Evolutionary conservation across 345 rosid species (phyloP), one percentile per base, ranked within the genome.

Genomic region (Raphanus raphanistrum): DNA sequence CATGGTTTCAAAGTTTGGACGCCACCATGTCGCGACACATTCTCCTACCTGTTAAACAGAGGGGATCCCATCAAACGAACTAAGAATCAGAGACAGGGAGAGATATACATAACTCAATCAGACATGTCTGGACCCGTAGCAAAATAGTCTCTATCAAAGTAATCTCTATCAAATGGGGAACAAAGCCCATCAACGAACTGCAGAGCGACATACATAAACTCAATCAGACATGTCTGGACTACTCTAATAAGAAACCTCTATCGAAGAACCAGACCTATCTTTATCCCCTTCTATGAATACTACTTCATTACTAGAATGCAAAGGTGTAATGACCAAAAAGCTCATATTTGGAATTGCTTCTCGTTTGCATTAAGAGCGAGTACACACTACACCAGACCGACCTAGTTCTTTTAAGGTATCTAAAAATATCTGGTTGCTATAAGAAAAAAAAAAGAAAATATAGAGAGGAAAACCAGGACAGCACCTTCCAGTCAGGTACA

Each of bases 1-100:
- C 52, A 87, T 90, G 76, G 98, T 91, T 71, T 96, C 98, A 76
- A 96, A 96, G 87, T 96, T 93, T 71, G 98, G 99, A 85, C 99
- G 92, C 99, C 99, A 96, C 98, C 97, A 93, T 68, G 86, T 86
- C 13, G 97, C 99, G 77, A 87, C 99, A 78, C 97, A 91, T 79
- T 93, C 99, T 27, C 96, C 97, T 64, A 96, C 89, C 99, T 96
- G 87, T 76, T 82, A 45, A 15, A 70, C 35, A 1, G 31, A 7
- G 3, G n/a, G 28, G 5, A 45, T 8, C 58, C 8, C 58, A 52
- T 52, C 1, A 7, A 50, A 2, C n/a, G 38, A 67, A 67, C 28
- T 26, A 73, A 4, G 66, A 50, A 68, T 73, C 52, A 73, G 59
- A 4, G 10, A 52, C 26, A 52, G 13, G 5, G 48, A 12, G 35